These are phyloP conservation scores for Boletellus emodensis DNA, from an alignment of 768 basidiomycete species.

Conservation along the genomic window DNA sequence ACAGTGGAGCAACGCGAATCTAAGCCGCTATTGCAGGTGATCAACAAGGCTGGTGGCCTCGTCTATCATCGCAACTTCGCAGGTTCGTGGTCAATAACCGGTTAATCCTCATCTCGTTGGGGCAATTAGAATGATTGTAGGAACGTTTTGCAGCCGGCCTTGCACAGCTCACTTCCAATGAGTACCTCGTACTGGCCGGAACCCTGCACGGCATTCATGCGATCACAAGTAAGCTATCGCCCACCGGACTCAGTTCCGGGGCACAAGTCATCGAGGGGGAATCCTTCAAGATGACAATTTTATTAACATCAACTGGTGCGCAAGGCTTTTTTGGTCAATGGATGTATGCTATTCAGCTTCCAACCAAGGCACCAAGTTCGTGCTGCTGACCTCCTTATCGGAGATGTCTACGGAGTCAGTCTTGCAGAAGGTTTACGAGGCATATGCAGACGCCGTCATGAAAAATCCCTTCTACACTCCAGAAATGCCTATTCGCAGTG, in stretches of 20 bases:
- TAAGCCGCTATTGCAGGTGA: constrained; percentile 52
- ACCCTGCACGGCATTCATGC: constrained; percentile 98
- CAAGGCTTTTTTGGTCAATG: neutral
- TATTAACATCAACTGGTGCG: constrained; percentile 85
- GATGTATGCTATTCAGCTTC: neutral
- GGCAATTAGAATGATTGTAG: neutral
- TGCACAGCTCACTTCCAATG: constrained; percentile 85
- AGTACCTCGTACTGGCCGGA: constrained; percentile 92
- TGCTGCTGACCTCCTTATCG: constrained; percentile 78
- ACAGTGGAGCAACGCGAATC: neutral
- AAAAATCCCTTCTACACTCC: constrained; percentile 99
- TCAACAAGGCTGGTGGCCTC: constrained; percentile 97
- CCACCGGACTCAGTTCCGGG: constrained; percentile 76
- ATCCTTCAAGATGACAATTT: constrained; percentile 89
- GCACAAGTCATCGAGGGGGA: constrained; percentile 96
- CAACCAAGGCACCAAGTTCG: constrained; percentile 85
- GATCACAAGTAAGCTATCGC: constrained; percentile 90
- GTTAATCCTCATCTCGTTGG: neutral
- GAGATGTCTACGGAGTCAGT: constrained; percentile 67
- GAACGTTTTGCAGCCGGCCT: constrained; percentile 67
- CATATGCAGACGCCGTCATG: constrained; percentile 93
- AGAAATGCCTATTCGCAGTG: constrained; percentile 97
- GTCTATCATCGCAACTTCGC: constrained; percentile 91
- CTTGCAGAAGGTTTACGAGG: constrained; percentile 86
- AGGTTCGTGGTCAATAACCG: constrained; percentile 44